A percentile compares a stretch with the other conserved stretches of the same genome.
phyloP scores from a whole-genome alignment of 257 asterid species.

The Solanum commersonii region DNA sequence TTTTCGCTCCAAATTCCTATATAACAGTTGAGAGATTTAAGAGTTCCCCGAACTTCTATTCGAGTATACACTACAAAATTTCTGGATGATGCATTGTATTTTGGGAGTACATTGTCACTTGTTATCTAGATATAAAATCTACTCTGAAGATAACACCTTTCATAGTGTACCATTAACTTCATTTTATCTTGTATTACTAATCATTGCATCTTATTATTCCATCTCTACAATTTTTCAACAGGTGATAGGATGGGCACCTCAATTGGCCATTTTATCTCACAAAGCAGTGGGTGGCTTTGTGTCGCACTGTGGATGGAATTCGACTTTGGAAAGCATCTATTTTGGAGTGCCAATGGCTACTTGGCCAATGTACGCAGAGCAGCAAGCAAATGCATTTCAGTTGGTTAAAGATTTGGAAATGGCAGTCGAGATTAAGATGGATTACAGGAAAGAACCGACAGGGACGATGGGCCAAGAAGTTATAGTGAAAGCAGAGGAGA shows the following conservation, averaged over 20 bases:
- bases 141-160: neutral
- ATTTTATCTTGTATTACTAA: neutral
- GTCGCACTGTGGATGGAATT: constrained; percentile 31
- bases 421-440: constrained; percentile 6
- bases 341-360: constrained; percentile 20
- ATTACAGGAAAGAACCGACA: neutral
- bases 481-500: neutral
- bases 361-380: constrained; percentile 11
- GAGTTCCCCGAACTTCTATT: neutral
- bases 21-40: neutral
- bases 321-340: constrained; percentile 15
- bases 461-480: neutral
- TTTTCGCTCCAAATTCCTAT: neutral
- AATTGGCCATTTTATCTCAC: constrained; percentile 14
- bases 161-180: neutral
- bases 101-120: neutral
- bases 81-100: neutral
- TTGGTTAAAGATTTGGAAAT: constrained; percentile 4
- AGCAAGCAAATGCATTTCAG: constrained; percentile 3
- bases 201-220: neutral
- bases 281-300: constrained; percentile 26
- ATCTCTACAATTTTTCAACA: neutral
- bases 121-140: neutral
- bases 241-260: constrained; percentile 28
- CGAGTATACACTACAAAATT: neutral